Percentiles rank a stretch among this genome's conserved stretches.
Evolutionary conservation across 345 rosid species (phyloP).

Genomic region (Chamaenerion angustifolium): DNA sequence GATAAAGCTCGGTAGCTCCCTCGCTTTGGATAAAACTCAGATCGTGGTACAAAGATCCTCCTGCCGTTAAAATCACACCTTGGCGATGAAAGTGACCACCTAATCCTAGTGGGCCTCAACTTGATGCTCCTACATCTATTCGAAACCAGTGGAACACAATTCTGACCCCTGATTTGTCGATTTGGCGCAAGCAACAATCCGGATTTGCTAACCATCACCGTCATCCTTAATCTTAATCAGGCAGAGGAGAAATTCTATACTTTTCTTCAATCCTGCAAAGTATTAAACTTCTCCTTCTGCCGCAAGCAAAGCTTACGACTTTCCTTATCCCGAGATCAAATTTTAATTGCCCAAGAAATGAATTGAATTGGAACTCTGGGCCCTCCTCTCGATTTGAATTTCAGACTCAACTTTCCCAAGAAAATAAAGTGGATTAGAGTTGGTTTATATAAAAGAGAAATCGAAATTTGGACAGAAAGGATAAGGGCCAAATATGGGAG

Average conservation of each 20-base stretch:
- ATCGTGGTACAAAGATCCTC: slow-evolving; percentile 20
- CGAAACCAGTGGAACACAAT: slow-evolving; percentile 1
- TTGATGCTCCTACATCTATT: slow-evolving; percentile 1
- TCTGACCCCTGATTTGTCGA: neutral
- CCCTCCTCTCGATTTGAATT: no score
- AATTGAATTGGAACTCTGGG: no score
- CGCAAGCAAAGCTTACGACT: neutral
- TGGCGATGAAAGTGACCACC: slow-evolving; percentile 5
- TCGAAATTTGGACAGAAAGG: neutral
- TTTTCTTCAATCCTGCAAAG: neutral
- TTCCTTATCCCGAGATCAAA: no score
- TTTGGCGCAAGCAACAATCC: slow-evolving; percentile 3
- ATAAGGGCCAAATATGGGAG: neutral
- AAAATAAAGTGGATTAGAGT: no score
- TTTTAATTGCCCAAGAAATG: no score
- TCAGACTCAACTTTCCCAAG: no score
- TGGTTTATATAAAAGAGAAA: no score
- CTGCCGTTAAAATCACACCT: slow-evolving; percentile 30
- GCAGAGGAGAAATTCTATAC: neutral
- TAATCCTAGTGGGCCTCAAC: slow-evolving; percentile 5
- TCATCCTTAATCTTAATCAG: neutral
- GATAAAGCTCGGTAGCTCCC: slow-evolving; percentile 13
- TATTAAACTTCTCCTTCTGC: neutral
- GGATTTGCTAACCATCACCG: slow-evolving; percentile 6
- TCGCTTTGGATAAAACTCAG: slow-evolving; percentile 13